phyloP scores from a whole-genome alignment of 768 basidiomycete genomes.

The Tulasnella sp. region DNA sequence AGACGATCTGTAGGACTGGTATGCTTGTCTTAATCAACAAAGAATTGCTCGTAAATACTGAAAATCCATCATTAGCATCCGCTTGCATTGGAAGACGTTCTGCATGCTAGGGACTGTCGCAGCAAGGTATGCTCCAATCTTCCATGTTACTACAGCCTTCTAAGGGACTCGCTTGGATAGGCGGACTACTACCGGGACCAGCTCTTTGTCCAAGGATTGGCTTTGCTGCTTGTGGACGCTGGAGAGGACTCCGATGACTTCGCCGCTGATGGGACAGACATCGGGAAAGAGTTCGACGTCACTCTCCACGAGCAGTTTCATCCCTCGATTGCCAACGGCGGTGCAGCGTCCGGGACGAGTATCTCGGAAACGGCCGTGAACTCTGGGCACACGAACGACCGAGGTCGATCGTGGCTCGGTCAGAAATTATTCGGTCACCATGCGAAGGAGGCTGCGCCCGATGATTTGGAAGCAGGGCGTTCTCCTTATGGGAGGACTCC shows the following conservation, averaged over 20 bases:
- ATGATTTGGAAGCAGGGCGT: background rate
- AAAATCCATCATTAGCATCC: conserved; percentile 16
- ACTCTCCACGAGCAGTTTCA: background rate
- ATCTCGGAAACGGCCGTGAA: background rate
- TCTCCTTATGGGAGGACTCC: background rate
- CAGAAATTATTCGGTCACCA: background rate
- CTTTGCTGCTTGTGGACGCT: conserved; percentile 24
- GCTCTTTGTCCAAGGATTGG: conserved; percentile 56
- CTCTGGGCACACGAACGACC: background rate
- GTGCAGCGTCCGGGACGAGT: background rate
- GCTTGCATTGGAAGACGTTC: conserved; percentile 21
- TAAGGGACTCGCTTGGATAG: conserved; percentile 11
- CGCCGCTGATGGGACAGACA: background rate
- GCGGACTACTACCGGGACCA: conserved; percentile 29
- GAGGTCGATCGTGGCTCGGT: background rate
- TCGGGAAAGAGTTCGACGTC: background rate
- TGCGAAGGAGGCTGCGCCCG: background rate
- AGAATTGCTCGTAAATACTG: background rate
- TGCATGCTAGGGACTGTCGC: conserved; percentile 16
- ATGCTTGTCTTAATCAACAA: background rate
- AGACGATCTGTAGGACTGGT: background rate
- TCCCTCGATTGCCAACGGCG: background rate
- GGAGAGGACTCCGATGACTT: background rate
- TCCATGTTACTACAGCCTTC: background rate
- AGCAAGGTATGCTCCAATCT: background rate